Conservation (phyloP, 495 filamentous ascomycete genomes). For the Penicillium diatomitis region DNA sequence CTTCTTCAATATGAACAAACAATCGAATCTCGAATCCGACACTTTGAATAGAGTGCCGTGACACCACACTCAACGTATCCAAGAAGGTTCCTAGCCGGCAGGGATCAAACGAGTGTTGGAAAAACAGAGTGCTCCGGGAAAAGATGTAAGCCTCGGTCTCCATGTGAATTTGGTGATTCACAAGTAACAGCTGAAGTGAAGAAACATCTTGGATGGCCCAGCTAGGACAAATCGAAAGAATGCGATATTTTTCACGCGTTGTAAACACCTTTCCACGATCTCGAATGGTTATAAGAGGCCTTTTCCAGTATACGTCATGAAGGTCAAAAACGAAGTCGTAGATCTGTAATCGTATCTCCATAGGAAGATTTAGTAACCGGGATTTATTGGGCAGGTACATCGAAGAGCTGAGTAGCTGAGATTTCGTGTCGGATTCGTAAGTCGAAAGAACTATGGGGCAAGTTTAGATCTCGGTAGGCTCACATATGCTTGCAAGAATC, state of each 20-base stretch:
- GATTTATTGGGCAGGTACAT: neutral
- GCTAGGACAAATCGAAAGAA: constrained; percentile 29
- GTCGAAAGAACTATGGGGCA: too few relatives aligned
- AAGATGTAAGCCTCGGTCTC: constrained; percentile 35
- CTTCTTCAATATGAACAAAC: constrained; percentile 30
- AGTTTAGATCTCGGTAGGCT: too few relatives aligned
- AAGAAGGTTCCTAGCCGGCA: constrained; percentile 28
- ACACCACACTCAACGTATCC: constrained; percentile 25
- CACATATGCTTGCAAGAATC: too few relatives aligned
- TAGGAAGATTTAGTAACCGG: constrained; percentile 24
- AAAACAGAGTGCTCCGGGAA: constrained; percentile 32
- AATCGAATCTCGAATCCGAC: constrained; percentile 36
- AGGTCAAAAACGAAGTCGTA: constrained; percentile 31
- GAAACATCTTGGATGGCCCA: constrained; percentile 28
- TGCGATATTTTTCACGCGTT: constrained; percentile 21
- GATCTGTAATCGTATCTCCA: constrained; percentile 33
- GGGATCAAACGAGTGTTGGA: constrained; percentile 33
- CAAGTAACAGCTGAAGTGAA: constrained; percentile 19
- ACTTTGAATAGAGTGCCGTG: constrained; percentile 26
- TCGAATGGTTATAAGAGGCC: constrained; percentile 26
- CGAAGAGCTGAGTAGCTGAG: too few relatives aligned
- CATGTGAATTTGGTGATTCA: constrained; percentile 34
- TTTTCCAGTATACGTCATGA: constrained; percentile 29
- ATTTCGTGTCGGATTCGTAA: too few relatives aligned
- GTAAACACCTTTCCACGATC: constrained; percentile 28